phyloP scores from a whole-genome alignment of 768 basidiomycete species.

The Auriscalpium microsporum region DNA sequence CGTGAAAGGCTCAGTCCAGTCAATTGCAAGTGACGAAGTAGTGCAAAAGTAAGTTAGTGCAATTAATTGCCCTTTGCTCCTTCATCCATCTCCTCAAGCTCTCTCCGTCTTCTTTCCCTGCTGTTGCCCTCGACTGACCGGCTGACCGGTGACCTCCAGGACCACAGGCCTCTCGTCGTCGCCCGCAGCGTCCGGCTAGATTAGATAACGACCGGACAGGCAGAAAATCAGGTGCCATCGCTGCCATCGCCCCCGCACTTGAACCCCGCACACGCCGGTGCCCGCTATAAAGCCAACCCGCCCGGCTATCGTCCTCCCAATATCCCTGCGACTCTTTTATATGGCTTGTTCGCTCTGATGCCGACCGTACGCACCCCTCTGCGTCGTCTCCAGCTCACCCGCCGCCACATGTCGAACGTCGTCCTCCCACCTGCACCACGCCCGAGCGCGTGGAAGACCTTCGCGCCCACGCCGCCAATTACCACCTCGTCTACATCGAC shows the following conservation, averaged over 20 bases:
- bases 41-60: too few relatives aligned
- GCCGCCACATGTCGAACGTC: background rate
- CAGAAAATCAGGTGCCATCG: background rate
- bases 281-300: background rate
- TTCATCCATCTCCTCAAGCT: too few relatives aligned
- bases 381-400: background rate
- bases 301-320: background rate
- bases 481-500: conserved; percentile 38
- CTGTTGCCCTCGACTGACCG: too few relatives aligned
- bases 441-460: conserved; percentile 62
- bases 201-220: background rate
- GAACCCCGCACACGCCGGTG: background rate
- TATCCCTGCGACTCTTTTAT: background rate
- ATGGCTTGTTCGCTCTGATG: background rate
- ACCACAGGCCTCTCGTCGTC: too few relatives aligned
- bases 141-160: too few relatives aligned
- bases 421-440: conserved; percentile 20
- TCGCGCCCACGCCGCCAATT: conserved; percentile 47
- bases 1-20: too few relatives aligned
- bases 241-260: background rate
- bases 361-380: background rate
- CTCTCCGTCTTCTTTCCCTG: too few relatives aligned
- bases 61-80: too few relatives aligned
- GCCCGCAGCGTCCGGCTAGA: background rate
- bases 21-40: too few relatives aligned